phyloP scores from a whole-genome alignment of 805 yeast species.

The Metschnikowia proteae region DNA sequence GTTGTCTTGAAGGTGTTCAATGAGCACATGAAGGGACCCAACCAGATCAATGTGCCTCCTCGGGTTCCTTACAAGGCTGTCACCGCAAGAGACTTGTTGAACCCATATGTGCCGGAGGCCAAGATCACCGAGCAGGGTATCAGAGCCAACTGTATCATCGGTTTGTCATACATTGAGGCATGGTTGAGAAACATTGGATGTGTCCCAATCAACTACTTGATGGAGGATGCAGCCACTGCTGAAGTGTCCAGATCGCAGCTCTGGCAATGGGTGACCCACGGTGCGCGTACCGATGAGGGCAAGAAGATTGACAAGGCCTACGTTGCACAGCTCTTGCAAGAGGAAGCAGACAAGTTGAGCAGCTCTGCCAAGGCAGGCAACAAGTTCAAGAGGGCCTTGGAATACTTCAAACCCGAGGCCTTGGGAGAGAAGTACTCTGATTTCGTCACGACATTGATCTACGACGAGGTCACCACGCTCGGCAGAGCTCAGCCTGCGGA shows the following conservation, averaged over 20 bases:
- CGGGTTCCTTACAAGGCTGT: conserved; percentile 49
- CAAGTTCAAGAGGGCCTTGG: conserved; percentile 66
- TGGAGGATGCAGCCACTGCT: conserved; percentile 91
- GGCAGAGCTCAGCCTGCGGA: conserved; percentile 42
- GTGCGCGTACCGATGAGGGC: conserved; percentile 57
- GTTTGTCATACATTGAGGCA: conserved; percentile 77
- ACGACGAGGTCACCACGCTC: conserved; percentile 64
- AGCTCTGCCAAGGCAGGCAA: conserved; percentile 52
- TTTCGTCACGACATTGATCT: conserved; percentile 71
- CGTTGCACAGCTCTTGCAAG: conserved; percentile 53
- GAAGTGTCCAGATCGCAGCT: conserved; percentile 81
- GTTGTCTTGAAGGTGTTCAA: conserved; percentile 70
- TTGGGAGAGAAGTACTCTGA: conserved; percentile 70
- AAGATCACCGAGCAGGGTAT: conserved; percentile 69
- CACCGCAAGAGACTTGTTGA: conserved; percentile 55
- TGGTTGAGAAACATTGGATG: conserved; percentile 84
- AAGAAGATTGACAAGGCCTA: conserved; percentile 56
- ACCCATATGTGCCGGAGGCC: conserved; percentile 60
- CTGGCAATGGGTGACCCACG: conserved; percentile 80
- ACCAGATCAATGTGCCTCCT: conserved; percentile 61
- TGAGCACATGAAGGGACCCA: conserved; percentile 78
- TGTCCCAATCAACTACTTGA: conserved; percentile 78
- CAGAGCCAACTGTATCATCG: conserved; percentile 67
- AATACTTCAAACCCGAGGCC: conserved; percentile 68
- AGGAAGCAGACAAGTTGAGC: conserved; percentile 54